phyloP scores from a whole-genome alignment of 352 stramenopile species.

The Plasmopara viticola region DNA sequence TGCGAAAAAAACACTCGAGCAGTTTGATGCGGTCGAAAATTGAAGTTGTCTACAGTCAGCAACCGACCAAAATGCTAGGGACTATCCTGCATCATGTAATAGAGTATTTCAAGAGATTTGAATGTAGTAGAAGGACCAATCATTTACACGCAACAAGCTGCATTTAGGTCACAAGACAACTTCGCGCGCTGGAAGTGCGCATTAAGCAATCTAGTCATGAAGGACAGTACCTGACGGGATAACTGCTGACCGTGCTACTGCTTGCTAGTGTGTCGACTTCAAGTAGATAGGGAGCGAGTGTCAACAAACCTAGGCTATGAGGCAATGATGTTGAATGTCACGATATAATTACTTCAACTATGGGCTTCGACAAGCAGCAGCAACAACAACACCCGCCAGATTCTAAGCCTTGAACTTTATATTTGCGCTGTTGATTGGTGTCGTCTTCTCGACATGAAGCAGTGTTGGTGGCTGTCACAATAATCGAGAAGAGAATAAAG shows the following conservation, averaged over 20 bases:
- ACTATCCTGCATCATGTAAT: too few relatives aligned
- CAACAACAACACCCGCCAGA: not conserved
- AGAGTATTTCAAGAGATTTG: not conserved
- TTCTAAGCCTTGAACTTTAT: not conserved
- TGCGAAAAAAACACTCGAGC: not conserved
- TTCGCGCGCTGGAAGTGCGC: not conserved
- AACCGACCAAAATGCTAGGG: not conserved
- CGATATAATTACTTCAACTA: not conserved
- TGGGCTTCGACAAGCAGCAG: not conserved
- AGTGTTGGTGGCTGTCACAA: not conserved
- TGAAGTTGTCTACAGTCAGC: not conserved
- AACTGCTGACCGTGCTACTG: not conserved
- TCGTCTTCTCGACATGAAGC: not conserved
- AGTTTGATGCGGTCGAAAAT: not conserved
- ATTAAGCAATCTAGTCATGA: not conserved
- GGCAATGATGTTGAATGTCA: not conserved
- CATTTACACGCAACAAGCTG: not conserved
- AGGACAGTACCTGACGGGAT: not conserved
- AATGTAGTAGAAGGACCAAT: not conserved
- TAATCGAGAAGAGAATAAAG: not conserved
- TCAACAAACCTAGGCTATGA: not conserved
- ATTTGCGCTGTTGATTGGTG: not conserved
- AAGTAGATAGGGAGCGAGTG: not conserved
- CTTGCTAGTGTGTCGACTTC: not conserved
- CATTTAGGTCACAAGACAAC: not conserved